Evolutionary conservation across 768 basidiomycete species (phyloP).

Genomic region (Phaeotremella fagi): DNA sequence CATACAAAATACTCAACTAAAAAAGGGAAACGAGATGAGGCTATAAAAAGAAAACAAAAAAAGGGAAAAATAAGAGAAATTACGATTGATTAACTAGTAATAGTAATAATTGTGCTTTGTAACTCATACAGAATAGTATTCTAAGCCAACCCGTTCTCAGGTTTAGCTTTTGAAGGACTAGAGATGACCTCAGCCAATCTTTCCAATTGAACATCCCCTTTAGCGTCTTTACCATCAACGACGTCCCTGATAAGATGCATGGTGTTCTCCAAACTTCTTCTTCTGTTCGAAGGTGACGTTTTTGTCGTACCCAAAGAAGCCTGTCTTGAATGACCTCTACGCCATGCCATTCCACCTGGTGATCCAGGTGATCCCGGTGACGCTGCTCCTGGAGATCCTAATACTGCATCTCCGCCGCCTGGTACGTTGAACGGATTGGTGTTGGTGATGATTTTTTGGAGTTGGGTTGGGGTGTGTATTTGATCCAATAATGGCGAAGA

Average conservation of each 20-base stretch:
- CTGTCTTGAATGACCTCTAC: constrained; percentile 59
- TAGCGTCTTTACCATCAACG: constrained; percentile 65
- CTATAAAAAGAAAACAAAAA: no score
- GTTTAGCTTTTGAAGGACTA: constrained; percentile 37
- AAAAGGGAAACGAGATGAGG: no score
- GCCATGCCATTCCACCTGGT: constrained; percentile 47
- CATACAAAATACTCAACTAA: no score
- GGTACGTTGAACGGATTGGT: constrained; percentile 5
- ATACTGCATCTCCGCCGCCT: background rate
- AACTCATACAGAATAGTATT: no score
- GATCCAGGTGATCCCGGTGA: constrained; percentile 18
- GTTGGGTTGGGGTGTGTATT: constrained; percentile 8
- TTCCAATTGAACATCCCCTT: constrained; percentile 46
- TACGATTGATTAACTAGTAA: no score
- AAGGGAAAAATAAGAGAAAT: no score
- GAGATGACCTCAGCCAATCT: constrained; percentile 47
- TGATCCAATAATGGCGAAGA: constrained; percentile 20
- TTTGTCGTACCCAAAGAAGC: constrained; percentile 88
- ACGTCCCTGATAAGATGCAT: constrained; percentile 92
- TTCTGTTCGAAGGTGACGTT: constrained; percentile 87
- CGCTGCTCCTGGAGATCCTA: constrained; percentile 6
- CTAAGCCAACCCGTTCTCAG: constrained; percentile 13
- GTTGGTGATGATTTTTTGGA: constrained; percentile 12
- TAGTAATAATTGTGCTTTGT: no score
- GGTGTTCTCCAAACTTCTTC: constrained; percentile 90